phyloP scores from a whole-genome alignment of 2,329 filamentous ascomycete species.

The Colletotrichum endophyticum region DNA sequence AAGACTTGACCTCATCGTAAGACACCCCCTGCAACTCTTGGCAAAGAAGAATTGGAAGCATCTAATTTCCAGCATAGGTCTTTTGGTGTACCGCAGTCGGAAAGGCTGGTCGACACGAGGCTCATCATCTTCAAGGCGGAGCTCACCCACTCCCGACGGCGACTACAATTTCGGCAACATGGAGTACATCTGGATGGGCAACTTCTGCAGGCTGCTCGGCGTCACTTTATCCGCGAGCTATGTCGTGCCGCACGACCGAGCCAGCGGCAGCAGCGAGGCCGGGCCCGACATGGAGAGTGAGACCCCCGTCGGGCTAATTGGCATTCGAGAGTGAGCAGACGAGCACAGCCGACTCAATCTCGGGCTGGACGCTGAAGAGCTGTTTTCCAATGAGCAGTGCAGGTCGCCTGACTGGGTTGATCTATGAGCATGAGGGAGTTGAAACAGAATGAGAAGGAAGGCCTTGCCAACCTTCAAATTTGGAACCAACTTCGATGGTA shows the following conservation, averaged over 20 bases:
- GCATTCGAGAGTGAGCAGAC: slow-evolving; percentile 57
- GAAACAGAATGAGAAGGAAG: no score
- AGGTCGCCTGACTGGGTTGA: slow-evolving; percentile 49
- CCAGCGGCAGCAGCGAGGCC: slow-evolving; percentile 32
- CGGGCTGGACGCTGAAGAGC: slow-evolving; percentile 49
- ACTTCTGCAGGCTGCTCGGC: slow-evolving; percentile 53
- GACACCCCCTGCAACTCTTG: background rate
- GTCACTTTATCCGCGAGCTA: slow-evolving; percentile 52
- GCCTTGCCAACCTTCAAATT: no score
- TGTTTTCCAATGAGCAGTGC: slow-evolving; percentile 36
- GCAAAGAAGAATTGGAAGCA: background rate
- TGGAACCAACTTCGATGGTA: background rate
- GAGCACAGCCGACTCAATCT: slow-evolving; percentile 54
- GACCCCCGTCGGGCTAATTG: slow-evolving; percentile 60
- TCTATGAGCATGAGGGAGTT: no score
- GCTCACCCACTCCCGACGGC: slow-evolving; percentile 47
- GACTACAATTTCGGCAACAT: slow-evolving; percentile 50
- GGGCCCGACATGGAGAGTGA: slow-evolving; percentile 38
- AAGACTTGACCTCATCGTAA: background rate
- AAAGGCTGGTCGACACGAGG: slow-evolving; percentile 17
- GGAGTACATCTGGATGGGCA: slow-evolving; percentile 56
- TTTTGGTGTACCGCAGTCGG: background rate
- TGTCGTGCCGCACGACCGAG: slow-evolving; percentile 37
- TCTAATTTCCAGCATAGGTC: background rate
- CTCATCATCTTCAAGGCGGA: slow-evolving; percentile 42